Conservation (phyloP, 2,329 filamentous ascomycete species). For the Fusarium marasasianum region DNA sequence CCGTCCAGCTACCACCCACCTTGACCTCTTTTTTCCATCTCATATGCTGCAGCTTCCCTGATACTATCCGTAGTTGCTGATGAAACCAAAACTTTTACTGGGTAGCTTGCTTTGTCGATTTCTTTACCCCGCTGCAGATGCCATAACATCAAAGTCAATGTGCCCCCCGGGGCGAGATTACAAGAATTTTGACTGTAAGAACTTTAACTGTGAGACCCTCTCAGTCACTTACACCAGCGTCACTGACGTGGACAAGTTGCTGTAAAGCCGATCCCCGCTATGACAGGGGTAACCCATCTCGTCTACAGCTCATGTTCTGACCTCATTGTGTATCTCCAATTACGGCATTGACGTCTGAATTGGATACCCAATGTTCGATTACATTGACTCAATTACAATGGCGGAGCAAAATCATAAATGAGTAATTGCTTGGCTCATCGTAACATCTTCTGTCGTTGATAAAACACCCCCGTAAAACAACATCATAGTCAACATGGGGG, state of each 20-base stretch:
- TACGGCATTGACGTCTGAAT: constrained; percentile 14
- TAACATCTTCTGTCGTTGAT: constrained; percentile 19
- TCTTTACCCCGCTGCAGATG: neutral
- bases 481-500: constrained; percentile 27
- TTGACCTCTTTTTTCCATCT: constrained; percentile 8
- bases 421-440: constrained; percentile 16
- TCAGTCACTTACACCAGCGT: constrained; percentile 22
- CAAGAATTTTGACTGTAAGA: constrained; percentile 6
- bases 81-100: constrained; percentile 1
- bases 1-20: constrained; percentile 14
- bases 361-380: constrained; percentile 3
- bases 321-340: constrained; percentile 31
- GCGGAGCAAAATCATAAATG: neutral
- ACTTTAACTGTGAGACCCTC: constrained; percentile 11
- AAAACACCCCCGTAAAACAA: constrained; percentile 16
- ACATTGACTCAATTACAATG: constrained; percentile 4
- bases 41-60: constrained; percentile 17
- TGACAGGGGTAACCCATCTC: constrained; percentile 19
- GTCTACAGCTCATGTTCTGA: constrained; percentile 25
- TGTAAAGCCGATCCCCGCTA: constrained; percentile 8
- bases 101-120: neutral
- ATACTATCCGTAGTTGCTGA: neutral
- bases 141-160: neutral
- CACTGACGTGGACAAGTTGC: constrained; percentile 25
- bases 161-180: neutral